These are phyloP conservation scores for Glarea lozoyensis DNA, from an alignment of 495 filamentous ascomycete genomes.

Conservation along the genomic window DNA sequence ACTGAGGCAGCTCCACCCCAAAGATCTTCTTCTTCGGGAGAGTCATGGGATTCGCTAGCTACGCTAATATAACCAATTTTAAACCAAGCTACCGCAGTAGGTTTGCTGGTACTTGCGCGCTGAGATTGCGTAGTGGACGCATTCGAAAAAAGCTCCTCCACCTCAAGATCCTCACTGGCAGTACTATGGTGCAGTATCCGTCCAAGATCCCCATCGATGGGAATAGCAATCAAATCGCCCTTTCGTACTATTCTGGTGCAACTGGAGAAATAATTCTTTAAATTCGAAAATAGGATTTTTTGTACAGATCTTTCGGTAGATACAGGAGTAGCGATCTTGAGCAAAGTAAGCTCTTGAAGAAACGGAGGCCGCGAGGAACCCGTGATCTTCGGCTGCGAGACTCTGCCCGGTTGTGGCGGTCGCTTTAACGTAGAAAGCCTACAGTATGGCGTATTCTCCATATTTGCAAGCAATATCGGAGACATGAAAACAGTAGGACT, in stretches of 20 bases:
- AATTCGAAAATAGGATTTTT: conserved; percentile 67
- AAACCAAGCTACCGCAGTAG: conserved; percentile 80
- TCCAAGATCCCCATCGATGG: conserved; percentile 75
- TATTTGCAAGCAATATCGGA: conserved; percentile 76
- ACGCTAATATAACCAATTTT: conserved; percentile 63
- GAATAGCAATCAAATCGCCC: conserved; percentile 80
- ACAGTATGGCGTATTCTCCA: conserved; percentile 67
- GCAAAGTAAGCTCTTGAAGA: conserved; percentile 84
- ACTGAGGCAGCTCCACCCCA: conserved; percentile 83
- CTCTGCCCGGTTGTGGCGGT: conserved; percentile 26
- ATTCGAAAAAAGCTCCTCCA: conserved; percentile 51
- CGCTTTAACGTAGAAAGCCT: conserved; percentile 56
- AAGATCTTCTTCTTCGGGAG: conserved; percentile 44
- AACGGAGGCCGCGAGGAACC: conserved; percentile 62
- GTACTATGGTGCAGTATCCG: conserved; percentile 59
- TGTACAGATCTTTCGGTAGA: conserved; percentile 79
- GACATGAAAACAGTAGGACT: conserved; percentile 67
- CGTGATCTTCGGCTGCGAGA: conserved; percentile 38
- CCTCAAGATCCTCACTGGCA: conserved; percentile 47
- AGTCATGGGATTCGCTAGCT: conserved; percentile 42
- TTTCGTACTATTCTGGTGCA: conserved; percentile 68
- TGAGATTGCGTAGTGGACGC: conserved; percentile 23
- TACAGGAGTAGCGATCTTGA: conserved; percentile 80
- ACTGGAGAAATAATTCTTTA: conserved; percentile 80
- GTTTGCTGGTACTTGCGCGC: conserved; percentile 24